Evolutionary conservation across 768 basidiomycete species (phyloP), one percentile per base, ranked within the genome.

Genomic region (Chalciporus chontae): DNA sequence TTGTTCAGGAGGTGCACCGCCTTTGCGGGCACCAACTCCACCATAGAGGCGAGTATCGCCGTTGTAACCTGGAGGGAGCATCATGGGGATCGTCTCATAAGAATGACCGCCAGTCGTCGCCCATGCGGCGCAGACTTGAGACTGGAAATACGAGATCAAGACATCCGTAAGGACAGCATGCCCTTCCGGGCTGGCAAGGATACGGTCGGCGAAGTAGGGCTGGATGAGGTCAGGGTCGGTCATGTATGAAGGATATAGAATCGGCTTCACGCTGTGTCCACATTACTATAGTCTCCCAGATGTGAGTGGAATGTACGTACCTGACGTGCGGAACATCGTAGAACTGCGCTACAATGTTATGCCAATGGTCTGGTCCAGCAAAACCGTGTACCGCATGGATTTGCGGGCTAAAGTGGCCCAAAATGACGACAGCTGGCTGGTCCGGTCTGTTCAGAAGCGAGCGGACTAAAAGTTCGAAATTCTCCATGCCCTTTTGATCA

Each of bases 371-470:
- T 1, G 94, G 88, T 2, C 95, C 94, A 3, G 83, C 83, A 62
- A 89, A 96, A 2, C 94, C 94, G 59, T 90, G 74, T 18, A 77
- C 69, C 32, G 79, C 74, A 58, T 94, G 90, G 1, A 86, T 63
- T 61, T 99, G 93, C 0, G 94, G 90, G 47, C 81, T 82, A 64
- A 97, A 97, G 71, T 98, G 94, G 14, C 95, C 95, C n/a, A 99
- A 82, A 51, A 97, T 78, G 58, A 99, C 68, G 51, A 99, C 82
- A 27, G 94, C 96, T 14, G 96, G 96, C 52, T 87, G 80, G 58
- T 96, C 93, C 1, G 87, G 89, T 23, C 95, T 83, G 37, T 91
- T 76, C 41, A 99, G 85, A 65, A 97, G 77, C 4, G 94, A 94
- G 26, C 96, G 90, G 51, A 97, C 77, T 52, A 99, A 85, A 13